These are phyloP conservation scores for Galerina marginata DNA, from an alignment of 768 basidiomycete genomes.

Conservation along the genomic window DNA sequence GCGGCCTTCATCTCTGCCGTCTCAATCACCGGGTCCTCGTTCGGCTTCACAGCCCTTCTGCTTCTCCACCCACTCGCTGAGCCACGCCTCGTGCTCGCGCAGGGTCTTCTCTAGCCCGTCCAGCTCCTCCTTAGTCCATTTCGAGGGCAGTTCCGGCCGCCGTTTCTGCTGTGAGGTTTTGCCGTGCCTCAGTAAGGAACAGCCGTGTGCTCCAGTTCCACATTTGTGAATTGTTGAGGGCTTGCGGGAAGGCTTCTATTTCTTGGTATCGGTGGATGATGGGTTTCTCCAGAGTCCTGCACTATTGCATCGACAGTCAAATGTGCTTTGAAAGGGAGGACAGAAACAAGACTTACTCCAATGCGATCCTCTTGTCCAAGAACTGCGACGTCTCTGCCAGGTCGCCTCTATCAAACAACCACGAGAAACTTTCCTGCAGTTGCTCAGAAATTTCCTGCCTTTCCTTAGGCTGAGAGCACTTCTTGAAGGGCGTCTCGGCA, in stretches of 20 bases:
- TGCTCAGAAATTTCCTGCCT: constrained; percentile 66
- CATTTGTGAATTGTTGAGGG: constrained; percentile 82
- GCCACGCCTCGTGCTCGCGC: constrained; percentile 84
- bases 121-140: constrained; percentile 89
- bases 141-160: constrained; percentile 67
- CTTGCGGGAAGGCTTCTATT: constrained; percentile 82
- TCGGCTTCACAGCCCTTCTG: constrained; percentile 75
- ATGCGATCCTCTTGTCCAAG: constrained; percentile 71
- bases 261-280: constrained; percentile 90
- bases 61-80: constrained; percentile 79
- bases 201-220: constrained; percentile 86
- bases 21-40: constrained; percentile 87
- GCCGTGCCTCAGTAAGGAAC: constrained; percentile 84
- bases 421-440: constrained; percentile 75
- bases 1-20: constrained; percentile 86
- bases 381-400: constrained; percentile 78
- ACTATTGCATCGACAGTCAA: constrained; percentile 3
- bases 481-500: constrained; percentile 75
- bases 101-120: constrained; percentile 77
- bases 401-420: constrained; percentile 89
- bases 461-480: constrained; percentile 81
- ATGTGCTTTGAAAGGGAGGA: not conserved
- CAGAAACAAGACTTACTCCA: constrained; percentile 70
- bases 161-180: constrained; percentile 73
- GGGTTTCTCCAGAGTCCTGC: constrained; percentile 77